phyloP scores from a whole-genome alignment of 1,284 basidiomycete species.

The Microbotryum silenes-acaulis region DNA sequence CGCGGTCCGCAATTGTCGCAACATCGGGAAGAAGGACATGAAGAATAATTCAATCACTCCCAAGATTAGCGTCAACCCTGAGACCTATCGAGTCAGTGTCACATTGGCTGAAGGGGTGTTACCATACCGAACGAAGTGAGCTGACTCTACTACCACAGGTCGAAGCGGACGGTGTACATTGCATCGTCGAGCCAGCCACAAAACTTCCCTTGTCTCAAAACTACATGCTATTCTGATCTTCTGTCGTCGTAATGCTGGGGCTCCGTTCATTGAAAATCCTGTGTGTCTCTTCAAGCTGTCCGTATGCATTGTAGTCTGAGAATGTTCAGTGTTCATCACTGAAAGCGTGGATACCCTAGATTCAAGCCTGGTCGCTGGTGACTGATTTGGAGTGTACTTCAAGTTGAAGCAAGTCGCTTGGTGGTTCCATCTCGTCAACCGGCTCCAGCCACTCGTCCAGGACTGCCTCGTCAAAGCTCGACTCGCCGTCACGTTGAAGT shows the following conservation, averaged over 20 bases:
- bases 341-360: too few relatives aligned
- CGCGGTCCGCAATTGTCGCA: constrained; percentile 69
- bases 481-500: too few relatives aligned
- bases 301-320: too few relatives aligned
- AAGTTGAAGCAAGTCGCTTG: too few relatives aligned
- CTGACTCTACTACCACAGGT: constrained; percentile 49
- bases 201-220: constrained; percentile 54
- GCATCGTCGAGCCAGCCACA: constrained; percentile 68
- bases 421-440: too few relatives aligned
- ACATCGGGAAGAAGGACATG: constrained; percentile 78
- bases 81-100: constrained; percentile 54
- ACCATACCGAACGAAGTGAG: background rate
- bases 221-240: constrained; percentile 30
- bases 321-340: too few relatives aligned
- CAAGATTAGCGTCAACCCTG: constrained; percentile 80
- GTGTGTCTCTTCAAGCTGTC: too few relatives aligned
- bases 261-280: too few relatives aligned
- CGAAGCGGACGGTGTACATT: constrained; percentile 64
- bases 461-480: too few relatives aligned
- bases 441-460: too few relatives aligned
- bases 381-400: too few relatives aligned
- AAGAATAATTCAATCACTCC: constrained; percentile 82
- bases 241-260: background rate
- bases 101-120: background rate
- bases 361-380: too few relatives aligned